phyloP scores from a whole-genome alignment of 2,329 filamentous ascomycete genomes.

The Camptophora hylomeconis region DNA sequence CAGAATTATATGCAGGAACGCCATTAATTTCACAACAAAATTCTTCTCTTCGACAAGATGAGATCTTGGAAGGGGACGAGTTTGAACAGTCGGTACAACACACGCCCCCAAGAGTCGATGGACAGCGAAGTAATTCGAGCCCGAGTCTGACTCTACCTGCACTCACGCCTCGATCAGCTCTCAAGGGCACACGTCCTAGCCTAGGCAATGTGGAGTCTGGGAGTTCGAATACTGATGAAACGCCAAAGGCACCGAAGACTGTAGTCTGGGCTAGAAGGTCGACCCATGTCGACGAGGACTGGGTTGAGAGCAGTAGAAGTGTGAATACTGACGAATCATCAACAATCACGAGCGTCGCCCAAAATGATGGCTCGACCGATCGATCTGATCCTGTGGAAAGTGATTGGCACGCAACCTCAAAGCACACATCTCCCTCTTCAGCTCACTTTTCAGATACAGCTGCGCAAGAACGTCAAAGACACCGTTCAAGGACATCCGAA shows the following conservation, averaged over 20 bases:
- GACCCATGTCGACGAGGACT: slow-evolving; percentile 13
- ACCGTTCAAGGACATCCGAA: background rate
- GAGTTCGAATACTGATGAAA: slow-evolving; percentile 4
- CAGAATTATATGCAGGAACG: slow-evolving; percentile 3
- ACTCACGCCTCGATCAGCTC: slow-evolving; percentile 15
- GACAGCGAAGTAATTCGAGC: slow-evolving; percentile 1
- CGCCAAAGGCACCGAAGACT: slow-evolving; percentile 7
- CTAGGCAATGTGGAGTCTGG: slow-evolving; percentile 3
- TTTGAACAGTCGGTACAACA: slow-evolving; percentile 3
- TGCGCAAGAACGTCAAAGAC: background rate
- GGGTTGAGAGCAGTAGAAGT: slow-evolving; percentile 16
- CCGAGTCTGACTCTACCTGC: slow-evolving; percentile 5
- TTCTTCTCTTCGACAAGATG: no score
- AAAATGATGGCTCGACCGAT: no score
- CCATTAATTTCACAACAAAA: background rate
- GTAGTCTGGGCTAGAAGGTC: slow-evolving; percentile 15
- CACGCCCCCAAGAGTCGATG: no score
- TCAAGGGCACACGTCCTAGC: slow-evolving; percentile 14
- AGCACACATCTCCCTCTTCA: no score
- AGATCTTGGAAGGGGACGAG: slow-evolving; percentile 1
- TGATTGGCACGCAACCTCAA: no score
- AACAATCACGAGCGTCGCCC: no score
- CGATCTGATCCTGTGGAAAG: no score
- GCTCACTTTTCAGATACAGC: background rate
- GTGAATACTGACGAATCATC: slow-evolving; percentile 9